Base-by-base conservation (phyloP, 1,139 yeast species). In the Yamadazyma epiphylla region DNA sequence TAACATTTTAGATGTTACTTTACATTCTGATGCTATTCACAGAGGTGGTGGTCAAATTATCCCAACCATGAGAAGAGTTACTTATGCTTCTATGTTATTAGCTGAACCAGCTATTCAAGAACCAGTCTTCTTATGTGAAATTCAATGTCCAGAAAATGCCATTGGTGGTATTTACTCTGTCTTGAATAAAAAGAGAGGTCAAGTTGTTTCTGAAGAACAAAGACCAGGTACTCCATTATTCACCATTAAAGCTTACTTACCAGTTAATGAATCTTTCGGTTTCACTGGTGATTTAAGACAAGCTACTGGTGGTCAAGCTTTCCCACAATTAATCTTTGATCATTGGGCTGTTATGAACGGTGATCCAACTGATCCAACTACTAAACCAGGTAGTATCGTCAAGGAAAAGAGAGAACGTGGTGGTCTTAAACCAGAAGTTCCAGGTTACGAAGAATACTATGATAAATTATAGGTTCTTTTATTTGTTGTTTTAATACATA, bases 21-120 rank as follows among this genome's bases (percentile, higher is more conserved):
- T 91, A 72, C 98, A 91, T 74, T 95, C 98, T 67, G 98, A 91
- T 85, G 96, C 98, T 72, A 91, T 91, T 75, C 98, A 91, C 86
- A 88, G 98, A 85, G 98, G 98, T 81, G 96, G 95, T 77, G 98
- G 98, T 77, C 98, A 91, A 80, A 82, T 91, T 70, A 88, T 91
- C 74, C 97, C 97, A 74, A 91, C 98, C 74, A 89, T 91, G 96
- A 88, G 97, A 83, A 91, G 98, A 81, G 97, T 81, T 58, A 87
- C 97, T 51, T 91, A 86, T 77, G 98, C 98, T 64, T 87, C 96
- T 58, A 77, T 88, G 80, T 82, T 91, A 67, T 81, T 91, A 70
- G 97, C 97, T 67, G 87, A 87, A 72, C 98, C 98, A 74, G 91
- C 91, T 64, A 85, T 91, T 65, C 97, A 91, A 78, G 98, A 91